phyloP scores from a whole-genome alignment of 495 filamentous ascomycete genomes.

The Annulohypoxylon bovei region DNA sequence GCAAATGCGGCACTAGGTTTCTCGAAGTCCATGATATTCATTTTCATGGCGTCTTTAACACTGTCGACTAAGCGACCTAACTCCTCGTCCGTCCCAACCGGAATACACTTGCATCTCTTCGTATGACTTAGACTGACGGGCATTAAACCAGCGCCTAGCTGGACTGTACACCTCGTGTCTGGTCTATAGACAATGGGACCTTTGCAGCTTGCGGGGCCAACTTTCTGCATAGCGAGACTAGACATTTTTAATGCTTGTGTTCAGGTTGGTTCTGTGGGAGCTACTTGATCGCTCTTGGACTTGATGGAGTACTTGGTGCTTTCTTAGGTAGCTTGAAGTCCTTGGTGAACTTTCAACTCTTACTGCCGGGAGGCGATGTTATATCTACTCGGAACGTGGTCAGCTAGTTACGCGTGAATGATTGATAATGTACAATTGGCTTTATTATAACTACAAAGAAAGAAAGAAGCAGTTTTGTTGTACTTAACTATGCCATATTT shows the following conservation, averaged over 20 bases:
- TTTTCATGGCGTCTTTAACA: slow-evolving; percentile 6
- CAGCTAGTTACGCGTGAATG: too few species aligned
- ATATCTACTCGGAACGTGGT: too few species aligned
- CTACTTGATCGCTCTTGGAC: background rate
- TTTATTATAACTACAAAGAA: background rate
- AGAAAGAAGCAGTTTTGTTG: background rate
- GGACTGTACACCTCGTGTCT: slow-evolving; percentile 27
- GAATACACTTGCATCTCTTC: slow-evolving; percentile 30
- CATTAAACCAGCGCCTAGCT: slow-evolving; percentile 7
- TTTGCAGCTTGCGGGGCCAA: background rate
- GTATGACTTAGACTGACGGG: slow-evolving; percentile 7
- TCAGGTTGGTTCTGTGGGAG: background rate
- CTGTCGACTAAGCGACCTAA: background rate
- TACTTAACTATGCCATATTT: too few species aligned
- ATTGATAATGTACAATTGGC: background rate
- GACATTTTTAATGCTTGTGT: slow-evolving; percentile 5
- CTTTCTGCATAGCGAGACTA: background rate
- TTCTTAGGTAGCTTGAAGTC: background rate
- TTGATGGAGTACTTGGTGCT: background rate
- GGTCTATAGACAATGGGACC: slow-evolving; percentile 14
- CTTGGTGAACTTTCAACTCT: background rate
- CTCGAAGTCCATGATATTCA: slow-evolving; percentile 14
- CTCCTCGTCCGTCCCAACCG: background rate
- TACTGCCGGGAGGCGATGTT: background rate
- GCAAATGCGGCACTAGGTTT: slow-evolving; percentile 27